phyloP scores from a whole-genome alignment of 345 rosid genomes.

The Carallia pectinifolia region DNA sequence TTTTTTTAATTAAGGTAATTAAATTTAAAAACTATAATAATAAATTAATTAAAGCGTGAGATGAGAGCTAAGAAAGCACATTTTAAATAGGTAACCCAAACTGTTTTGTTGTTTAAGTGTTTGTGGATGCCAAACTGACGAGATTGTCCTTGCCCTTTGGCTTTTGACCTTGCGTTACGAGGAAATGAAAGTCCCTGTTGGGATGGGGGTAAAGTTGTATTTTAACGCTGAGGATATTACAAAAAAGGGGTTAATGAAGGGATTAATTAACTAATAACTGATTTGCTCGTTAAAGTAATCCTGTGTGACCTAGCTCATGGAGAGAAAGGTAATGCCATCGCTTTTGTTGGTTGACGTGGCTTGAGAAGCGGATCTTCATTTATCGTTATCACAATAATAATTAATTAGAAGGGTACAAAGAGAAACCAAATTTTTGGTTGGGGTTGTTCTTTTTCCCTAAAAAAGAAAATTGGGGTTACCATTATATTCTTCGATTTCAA shows the following conservation, averaged over 20 bases:
- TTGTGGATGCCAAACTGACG: constrained; percentile 9
- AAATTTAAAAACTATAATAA: no score
- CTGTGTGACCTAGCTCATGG: constrained; percentile 1
- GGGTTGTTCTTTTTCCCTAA: neutral
- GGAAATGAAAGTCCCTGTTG: no score
- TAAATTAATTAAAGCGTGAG: neutral
- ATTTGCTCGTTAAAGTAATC: neutral
- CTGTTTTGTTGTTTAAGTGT: neutral
- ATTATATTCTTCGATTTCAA: neutral
- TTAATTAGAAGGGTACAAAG: constrained; percentile 8
- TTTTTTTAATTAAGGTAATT: neutral
- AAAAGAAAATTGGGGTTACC: no score
- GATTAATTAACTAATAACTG: constrained; percentile 2
- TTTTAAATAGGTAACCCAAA: neutral
- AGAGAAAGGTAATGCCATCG: neutral
- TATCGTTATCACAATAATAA: neutral
- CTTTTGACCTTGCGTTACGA: no score
- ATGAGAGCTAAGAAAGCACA: constrained; percentile 2
- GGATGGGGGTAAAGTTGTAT: neutral
- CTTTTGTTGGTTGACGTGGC: constrained; percentile 14
- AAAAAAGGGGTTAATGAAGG: constrained; percentile 2
- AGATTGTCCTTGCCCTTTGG: neutral
- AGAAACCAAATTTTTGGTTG: neutral
- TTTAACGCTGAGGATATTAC: neutral
- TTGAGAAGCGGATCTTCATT: constrained; percentile 23